phyloP scores from a whole-genome alignment of 306 rosid species.

The Mucuna pruriens region DNA sequence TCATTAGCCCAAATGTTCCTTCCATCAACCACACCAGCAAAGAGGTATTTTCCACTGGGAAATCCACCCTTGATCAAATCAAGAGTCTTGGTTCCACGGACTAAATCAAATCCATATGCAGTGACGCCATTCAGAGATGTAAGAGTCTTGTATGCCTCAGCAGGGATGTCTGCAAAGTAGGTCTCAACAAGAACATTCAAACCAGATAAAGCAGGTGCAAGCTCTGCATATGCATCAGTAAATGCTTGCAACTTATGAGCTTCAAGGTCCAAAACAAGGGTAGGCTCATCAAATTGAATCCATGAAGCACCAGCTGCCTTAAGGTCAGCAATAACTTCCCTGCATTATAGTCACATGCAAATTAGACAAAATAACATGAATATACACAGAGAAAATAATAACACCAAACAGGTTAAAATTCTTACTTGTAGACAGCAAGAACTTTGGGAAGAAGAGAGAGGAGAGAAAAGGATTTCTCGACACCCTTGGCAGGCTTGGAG shows the following conservation, averaged over 20 bases:
- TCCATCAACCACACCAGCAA: slow-evolving; percentile 96
- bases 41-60: slow-evolving; percentile 77
- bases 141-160: slow-evolving; percentile 82
- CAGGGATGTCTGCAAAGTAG: slow-evolving; percentile 89
- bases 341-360: slow-evolving; percentile 37
- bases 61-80: slow-evolving; percentile 74
- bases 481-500: slow-evolving; percentile 92
- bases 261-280: slow-evolving; percentile 85
- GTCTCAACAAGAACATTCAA: slow-evolving; percentile 78
- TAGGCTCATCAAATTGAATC: slow-evolving; percentile 92
- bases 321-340: slow-evolving; percentile 88
- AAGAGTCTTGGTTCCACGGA: slow-evolving; percentile 80
- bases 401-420: background rate
- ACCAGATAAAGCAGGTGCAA: slow-evolving; percentile 72
- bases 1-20: slow-evolving; percentile 98
- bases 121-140: slow-evolving; percentile 73
- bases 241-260: slow-evolving; percentile 78
- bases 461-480: slow-evolving; percentile 73
- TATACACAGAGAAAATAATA: background rate
- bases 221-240: slow-evolving; percentile 70
- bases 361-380: slow-evolving; percentile 22
- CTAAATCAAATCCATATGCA: slow-evolving; percentile 82
- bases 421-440: slow-evolving; percentile 85
- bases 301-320: slow-evolving; percentile 93
- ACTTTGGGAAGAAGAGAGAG: slow-evolving; percentile 80